Evolutionary conservation across 2,329 filamentous ascomycete genomes (phyloP).

Genomic region (Penicillium sp.): DNA sequence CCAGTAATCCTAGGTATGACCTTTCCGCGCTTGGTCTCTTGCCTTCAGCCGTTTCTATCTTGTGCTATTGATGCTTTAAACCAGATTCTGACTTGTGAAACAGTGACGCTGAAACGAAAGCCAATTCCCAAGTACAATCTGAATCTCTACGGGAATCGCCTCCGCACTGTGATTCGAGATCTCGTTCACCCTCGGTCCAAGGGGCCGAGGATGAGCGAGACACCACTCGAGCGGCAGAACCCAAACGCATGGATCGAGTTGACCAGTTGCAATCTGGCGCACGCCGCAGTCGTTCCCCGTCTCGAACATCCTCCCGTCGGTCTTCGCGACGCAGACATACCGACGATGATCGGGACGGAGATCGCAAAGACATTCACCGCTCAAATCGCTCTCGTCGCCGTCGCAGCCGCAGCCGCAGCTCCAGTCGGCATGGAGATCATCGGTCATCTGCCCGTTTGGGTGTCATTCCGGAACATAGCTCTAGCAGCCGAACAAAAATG

Average conservation of each 20-base stretch:
- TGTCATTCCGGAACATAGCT: slow-evolving; percentile 22
- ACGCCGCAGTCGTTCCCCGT: slow-evolving; percentile 65
- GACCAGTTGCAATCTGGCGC: slow-evolving; percentile 35
- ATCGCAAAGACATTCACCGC: slow-evolving; percentile 44
- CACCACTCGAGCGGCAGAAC: slow-evolving; percentile 32
- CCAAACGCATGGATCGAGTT: slow-evolving; percentile 49
- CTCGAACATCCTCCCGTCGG: slow-evolving; percentile 60
- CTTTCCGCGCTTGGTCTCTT: neutral
- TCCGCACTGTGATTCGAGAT: slow-evolving; percentile 51
- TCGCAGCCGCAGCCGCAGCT: slow-evolving; percentile 40
- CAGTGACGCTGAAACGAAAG: slow-evolving; percentile 3
- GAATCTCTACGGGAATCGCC: slow-evolving; percentile 37
- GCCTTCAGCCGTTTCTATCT: too few relatives aligned
- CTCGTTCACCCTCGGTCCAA: slow-evolving; percentile 50
- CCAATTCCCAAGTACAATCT: neutral
- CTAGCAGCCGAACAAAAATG: slow-evolving; percentile 20
- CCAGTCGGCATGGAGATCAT: slow-evolving; percentile 33
- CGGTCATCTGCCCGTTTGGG: slow-evolving; percentile 42
- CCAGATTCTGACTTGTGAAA: neutral
- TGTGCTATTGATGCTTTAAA: neutral
- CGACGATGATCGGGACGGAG: slow-evolving; percentile 54
- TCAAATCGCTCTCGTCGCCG: slow-evolving; percentile 56
- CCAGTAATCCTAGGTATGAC: slow-evolving; percentile 9
- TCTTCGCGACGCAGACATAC: slow-evolving; percentile 58
- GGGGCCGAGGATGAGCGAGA: slow-evolving; percentile 39